Percentiles rank a stretch among this genome's conserved stretches.
These are phyloP conservation scores for Fraxinus sp. DNA, from an alignment of 305 asterid genomes.

Conservation along the genomic window DNA sequence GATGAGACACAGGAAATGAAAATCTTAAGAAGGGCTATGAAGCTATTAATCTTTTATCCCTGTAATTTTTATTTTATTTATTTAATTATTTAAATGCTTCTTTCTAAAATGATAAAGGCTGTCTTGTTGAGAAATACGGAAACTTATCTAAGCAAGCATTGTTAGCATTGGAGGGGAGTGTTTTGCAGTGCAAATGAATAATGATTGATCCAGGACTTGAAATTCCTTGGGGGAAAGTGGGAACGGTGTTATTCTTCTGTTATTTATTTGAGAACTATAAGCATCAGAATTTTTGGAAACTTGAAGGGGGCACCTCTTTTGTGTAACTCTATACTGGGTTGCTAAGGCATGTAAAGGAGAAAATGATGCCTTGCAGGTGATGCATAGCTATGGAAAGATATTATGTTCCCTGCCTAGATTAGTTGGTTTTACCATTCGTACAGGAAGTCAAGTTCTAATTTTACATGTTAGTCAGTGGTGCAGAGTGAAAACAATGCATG, in stretches of 20 bases:
- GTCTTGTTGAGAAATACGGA: not conserved
- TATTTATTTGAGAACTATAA: not conserved
- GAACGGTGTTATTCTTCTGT: not conserved
- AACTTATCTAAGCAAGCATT: not conserved
- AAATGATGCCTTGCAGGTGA: not conserved
- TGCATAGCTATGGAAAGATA: not conserved
- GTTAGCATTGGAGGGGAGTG: not conserved
- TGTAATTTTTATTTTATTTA: too few relatives aligned
- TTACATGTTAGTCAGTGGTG: not conserved
- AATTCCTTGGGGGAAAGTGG: not conserved
- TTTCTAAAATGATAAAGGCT: not conserved
- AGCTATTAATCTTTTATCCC: not conserved
- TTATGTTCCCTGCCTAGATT: not conserved
- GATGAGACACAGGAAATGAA: not conserved
- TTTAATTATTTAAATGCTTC: not conserved
- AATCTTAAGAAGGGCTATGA: not conserved
- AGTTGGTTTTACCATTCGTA: conserved; percentile 9
- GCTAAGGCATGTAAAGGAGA: conserved; percentile 9
- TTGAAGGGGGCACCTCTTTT: not conserved
- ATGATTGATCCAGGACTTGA: not conserved
- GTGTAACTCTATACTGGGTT: conserved; percentile 9
- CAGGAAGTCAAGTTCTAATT: not conserved
- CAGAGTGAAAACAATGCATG: conserved; percentile 9
- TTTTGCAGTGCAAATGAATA: not conserved
- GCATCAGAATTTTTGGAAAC: not conserved